phyloP scores from a whole-genome alignment of 1,139 yeast genomes.

The Taphrina populina region DNA sequence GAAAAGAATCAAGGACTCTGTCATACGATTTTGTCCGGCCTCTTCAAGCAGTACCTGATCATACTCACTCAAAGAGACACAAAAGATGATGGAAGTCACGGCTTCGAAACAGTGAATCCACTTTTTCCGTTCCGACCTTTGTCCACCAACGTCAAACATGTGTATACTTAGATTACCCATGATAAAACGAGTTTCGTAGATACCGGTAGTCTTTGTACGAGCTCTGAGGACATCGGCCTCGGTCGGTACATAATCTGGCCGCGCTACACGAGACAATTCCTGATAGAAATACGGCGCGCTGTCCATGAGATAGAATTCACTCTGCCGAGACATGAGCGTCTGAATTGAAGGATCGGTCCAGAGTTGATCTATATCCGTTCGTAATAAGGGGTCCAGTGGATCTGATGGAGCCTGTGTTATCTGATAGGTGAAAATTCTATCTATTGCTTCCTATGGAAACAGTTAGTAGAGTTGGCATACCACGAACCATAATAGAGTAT shows the following conservation, averaged over 20 bases:
- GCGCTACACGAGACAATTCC: constrained; percentile 47
- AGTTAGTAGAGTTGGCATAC: constrained; percentile 1
- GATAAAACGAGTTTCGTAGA: constrained; percentile 78
- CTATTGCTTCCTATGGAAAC: constrained; percentile 13
- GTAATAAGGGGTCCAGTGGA: constrained; percentile 39
- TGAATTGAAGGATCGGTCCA: constrained; percentile 63
- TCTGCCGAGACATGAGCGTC: constrained; percentile 61
- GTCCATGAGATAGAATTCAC: constrained; percentile 80
- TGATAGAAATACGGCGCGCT: constrained; percentile 62
- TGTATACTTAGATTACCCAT: constrained; percentile 56
- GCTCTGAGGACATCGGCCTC: constrained; percentile 86
- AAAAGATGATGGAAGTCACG: constrained; percentile 84
- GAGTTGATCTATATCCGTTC: constrained; percentile 44
- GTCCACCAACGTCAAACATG: constrained; percentile 96
- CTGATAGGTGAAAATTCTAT: constrained; percentile 32
- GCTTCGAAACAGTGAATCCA: constrained; percentile 97
- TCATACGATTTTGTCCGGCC: constrained; percentile 72
- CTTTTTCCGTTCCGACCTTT: constrained; percentile 85
- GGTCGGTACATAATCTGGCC: constrained; percentile 64
- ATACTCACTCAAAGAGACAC: constrained; percentile 88
- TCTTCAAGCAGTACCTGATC: constrained; percentile 92
- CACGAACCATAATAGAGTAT: too few relatives aligned
- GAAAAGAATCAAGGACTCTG: constrained; percentile 80
- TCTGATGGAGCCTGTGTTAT: constrained; percentile 38
- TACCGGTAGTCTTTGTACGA: constrained; percentile 92